Percentiles rank a stretch among this genome's conserved stretches.
These are phyloP conservation scores for Allium cepa DNA, from an alignment of 106 monocot genomes.

Conservation along the genomic window DNA sequence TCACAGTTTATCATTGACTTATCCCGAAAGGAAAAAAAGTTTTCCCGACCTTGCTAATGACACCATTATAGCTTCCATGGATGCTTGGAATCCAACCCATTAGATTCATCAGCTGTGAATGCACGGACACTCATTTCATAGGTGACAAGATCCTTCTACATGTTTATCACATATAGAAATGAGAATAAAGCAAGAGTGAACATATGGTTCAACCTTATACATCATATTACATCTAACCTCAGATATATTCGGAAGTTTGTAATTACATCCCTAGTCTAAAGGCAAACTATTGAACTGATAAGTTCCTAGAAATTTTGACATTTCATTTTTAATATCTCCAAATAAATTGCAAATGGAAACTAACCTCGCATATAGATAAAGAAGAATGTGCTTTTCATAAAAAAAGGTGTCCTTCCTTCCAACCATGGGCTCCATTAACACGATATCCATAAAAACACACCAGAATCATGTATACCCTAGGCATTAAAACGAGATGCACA, in stretches of 20 bases:
- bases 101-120: constrained; percentile 83
- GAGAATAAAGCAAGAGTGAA: background rate
- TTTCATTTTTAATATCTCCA: too few relatives aligned
- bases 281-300: too few relatives aligned
- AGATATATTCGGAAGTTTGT: too few relatives aligned
- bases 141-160: constrained; percentile 92
- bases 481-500: background rate
- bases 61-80: constrained; percentile 91
- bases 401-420: constrained; percentile 84
- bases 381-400: constrained; percentile 56
- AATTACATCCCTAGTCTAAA: too few relatives aligned
- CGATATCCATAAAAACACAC: constrained; percentile 83
- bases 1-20: too few relatives aligned
- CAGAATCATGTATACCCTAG: constrained; percentile 66
- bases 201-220: background rate
- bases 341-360: constrained; percentile 63
- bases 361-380: constrained; percentile 96
- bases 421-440: constrained; percentile 59
- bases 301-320: too few relatives aligned
- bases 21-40: too few relatives aligned
- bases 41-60: constrained; percentile 75
- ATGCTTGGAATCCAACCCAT: constrained; percentile 52
- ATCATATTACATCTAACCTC: constrained; percentile 46
- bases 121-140: too few relatives aligned
- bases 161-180: constrained; percentile 2